These are phyloP conservation scores for Nemania sp. DNA, from an alignment of 2,329 filamentous ascomycete genomes.

Conservation along the genomic window DNA sequence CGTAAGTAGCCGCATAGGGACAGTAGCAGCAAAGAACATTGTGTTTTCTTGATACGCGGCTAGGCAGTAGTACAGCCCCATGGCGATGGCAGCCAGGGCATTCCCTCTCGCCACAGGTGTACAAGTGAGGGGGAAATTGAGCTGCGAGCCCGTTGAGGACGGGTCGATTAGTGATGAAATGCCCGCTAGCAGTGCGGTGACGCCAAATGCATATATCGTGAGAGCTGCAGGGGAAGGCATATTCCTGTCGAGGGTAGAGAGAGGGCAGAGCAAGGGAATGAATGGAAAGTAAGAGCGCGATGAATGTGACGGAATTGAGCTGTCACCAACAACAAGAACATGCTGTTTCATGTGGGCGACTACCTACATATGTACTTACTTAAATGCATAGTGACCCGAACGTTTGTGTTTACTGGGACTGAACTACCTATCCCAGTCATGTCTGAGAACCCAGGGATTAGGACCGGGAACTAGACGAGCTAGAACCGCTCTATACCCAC, in stretches of 20 bases:
- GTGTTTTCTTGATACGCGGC: conserved; percentile 51
- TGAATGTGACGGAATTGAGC: neutral
- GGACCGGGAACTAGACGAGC: too few relatives aligned
- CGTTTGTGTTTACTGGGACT: too few relatives aligned
- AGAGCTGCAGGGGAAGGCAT: conserved; percentile 36
- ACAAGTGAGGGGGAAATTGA: conserved; percentile 32
- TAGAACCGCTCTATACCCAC: neutral
- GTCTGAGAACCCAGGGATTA: too few relatives aligned
- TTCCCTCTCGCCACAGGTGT: conserved; percentile 40
- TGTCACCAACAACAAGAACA: too few relatives aligned
- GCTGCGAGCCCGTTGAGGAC: conserved; percentile 29
- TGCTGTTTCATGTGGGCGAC: too few relatives aligned
- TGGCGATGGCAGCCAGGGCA: conserved; percentile 49
- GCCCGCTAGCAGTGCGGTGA: conserved; percentile 43
- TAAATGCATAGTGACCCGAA: too few relatives aligned
- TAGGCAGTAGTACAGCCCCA: conserved; percentile 51
- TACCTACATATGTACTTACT: too few relatives aligned
- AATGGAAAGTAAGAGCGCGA: neutral
- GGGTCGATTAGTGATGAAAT: conserved; percentile 37
- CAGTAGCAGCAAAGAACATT: conserved; percentile 48
- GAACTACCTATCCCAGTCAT: too few relatives aligned
- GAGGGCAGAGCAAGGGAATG: too few relatives aligned
- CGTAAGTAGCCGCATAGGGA: conserved; percentile 50
- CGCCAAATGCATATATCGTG: conserved; percentile 45
- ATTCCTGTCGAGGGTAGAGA: neutral